Conservation (phyloP, 768 basidiomycete genomes). For the Auriscalpium microsporum region DNA sequence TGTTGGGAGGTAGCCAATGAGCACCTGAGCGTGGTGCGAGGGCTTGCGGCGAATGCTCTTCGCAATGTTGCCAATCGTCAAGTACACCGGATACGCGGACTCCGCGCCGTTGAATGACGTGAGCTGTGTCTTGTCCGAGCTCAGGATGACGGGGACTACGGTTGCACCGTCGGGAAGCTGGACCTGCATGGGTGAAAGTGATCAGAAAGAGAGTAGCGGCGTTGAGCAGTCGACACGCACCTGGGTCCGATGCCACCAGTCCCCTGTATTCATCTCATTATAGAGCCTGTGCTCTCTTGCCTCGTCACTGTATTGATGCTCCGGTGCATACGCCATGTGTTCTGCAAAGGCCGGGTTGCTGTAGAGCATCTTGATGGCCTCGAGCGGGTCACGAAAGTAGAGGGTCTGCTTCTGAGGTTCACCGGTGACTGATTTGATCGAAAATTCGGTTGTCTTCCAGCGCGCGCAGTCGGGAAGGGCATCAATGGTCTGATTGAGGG, state of each 20-base stretch:
- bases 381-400: slow-evolving; percentile 5
- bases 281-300: background rate
- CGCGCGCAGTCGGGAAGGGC: background rate
- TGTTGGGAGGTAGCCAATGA: slow-evolving; percentile 21
- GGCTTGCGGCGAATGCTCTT: slow-evolving; percentile 16
- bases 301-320: slow-evolving; percentile 1
- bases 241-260: slow-evolving; percentile 11
- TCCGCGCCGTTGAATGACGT: slow-evolving; percentile 15
- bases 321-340: slow-evolving; percentile 1
- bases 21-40: slow-evolving; percentile 8
- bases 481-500: background rate
- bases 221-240: background rate
- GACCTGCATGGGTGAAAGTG: background rate
- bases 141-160: slow-evolving; percentile 13
- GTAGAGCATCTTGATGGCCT: slow-evolving; percentile 2
- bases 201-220: background rate
- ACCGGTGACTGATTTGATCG: background rate
- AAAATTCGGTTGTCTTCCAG: background rate
- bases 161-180: slow-evolving; percentile 6
- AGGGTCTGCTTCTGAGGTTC: background rate
- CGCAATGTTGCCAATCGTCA: slow-evolving; percentile 20
- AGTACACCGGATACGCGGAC: slow-evolving; percentile 24
- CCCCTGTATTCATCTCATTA: slow-evolving; percentile 7
- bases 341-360: background rate
- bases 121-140: slow-evolving; percentile 16